phyloP scores from a whole-genome alignment of 192 early-diverging fungal genomes.

The Podila epigama region DNA sequence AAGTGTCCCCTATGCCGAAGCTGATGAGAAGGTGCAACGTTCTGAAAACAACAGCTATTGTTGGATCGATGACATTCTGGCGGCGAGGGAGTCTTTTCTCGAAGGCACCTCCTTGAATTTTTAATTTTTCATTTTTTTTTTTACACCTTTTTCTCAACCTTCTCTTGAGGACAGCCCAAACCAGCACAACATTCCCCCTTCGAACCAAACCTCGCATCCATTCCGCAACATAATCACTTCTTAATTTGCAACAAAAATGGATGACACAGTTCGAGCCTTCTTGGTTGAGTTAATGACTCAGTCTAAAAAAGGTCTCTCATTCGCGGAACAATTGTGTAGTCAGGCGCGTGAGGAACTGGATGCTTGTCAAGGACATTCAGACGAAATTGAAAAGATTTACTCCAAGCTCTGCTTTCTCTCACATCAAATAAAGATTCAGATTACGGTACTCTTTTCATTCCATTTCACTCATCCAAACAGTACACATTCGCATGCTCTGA shows the following conservation, averaged over 20 bases:
- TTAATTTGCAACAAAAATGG: slow-evolving; percentile 12
- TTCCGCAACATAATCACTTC: not conserved
- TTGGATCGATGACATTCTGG: slow-evolving; percentile 42
- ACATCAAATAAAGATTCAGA: slow-evolving; percentile 41
- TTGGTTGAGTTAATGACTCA: slow-evolving; percentile 40
- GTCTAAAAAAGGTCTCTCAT: slow-evolving; percentile 42
- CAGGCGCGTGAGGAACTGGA: slow-evolving; percentile 41
- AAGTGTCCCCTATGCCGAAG: slow-evolving; percentile 10
- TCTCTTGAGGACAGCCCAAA: too few relatives aligned
- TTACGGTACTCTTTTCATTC: slow-evolving; percentile 12
- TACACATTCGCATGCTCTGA: too few relatives aligned
- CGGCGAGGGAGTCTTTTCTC: slow-evolving; percentile 38
- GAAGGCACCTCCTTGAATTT: slow-evolving; percentile 2
- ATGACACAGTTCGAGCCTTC: slow-evolving; percentile 33
- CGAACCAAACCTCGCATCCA: not conserved
- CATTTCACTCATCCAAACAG: too few relatives aligned
- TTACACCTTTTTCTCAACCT: not conserved
- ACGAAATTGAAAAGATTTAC: slow-evolving; percentile 47
- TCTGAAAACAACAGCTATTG: slow-evolving; percentile 10
- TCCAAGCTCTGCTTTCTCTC: slow-evolving; percentile 47
- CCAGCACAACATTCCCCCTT: not conserved
- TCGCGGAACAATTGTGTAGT: slow-evolving; percentile 41
- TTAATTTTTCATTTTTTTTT: not conserved
- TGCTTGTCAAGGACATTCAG: slow-evolving; percentile 36
- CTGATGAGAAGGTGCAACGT: slow-evolving; percentile 11